Percentiles rank a stretch among this genome's conserved stretches.
Evolutionary conservation across 176 grass and related monocot genomes (phyloP).

Genomic region (Guadua angustifolia): DNA sequence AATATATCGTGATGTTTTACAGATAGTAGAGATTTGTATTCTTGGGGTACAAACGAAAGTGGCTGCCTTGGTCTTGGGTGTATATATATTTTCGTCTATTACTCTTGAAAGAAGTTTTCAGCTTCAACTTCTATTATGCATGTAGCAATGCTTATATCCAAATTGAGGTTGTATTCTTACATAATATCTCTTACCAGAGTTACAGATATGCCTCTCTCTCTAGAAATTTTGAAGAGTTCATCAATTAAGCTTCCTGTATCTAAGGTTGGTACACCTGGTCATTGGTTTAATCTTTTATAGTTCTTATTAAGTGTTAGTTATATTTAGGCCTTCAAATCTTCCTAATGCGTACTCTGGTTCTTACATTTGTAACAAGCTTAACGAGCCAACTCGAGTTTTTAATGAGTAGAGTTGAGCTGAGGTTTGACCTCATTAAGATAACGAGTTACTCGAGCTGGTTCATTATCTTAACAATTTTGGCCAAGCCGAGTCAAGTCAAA

Average conservation of each 20-base stretch:
- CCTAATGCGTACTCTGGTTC: too few species aligned
- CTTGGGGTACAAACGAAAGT: constrained; percentile 99
- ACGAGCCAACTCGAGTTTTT: too few species aligned
- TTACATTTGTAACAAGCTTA: too few species aligned
- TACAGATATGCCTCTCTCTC: constrained; percentile 68
- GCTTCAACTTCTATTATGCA: constrained; percentile 17
- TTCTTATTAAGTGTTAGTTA: too few species aligned
- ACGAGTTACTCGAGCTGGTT: too few species aligned
- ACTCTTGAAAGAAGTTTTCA: constrained; percentile 23
- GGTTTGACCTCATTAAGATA: too few species aligned
- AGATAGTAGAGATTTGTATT: constrained; percentile 50
- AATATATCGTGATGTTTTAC: too few species aligned
- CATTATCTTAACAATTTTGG: too few species aligned
- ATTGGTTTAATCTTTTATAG: background rate
- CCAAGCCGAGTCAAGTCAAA: too few species aligned
- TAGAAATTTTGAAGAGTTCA: constrained; percentile 69
- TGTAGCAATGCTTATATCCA: constrained; percentile 9
- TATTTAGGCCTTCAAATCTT: too few species aligned
- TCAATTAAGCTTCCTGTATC: constrained; percentile 73
- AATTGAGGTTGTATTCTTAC: constrained; percentile 34
- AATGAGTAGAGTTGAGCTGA: too few species aligned
- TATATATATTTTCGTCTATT: constrained; percentile 54
- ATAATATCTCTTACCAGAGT: constrained; percentile 46
- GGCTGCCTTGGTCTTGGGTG: constrained; percentile 95
- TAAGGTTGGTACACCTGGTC: constrained; percentile 53